A percentile compares a stretch with the other conserved stretches of the same genome.
Evolutionary conservation across 345 rosid species (phyloP).

Genomic region (Abelmoschus esculentus): DNA sequence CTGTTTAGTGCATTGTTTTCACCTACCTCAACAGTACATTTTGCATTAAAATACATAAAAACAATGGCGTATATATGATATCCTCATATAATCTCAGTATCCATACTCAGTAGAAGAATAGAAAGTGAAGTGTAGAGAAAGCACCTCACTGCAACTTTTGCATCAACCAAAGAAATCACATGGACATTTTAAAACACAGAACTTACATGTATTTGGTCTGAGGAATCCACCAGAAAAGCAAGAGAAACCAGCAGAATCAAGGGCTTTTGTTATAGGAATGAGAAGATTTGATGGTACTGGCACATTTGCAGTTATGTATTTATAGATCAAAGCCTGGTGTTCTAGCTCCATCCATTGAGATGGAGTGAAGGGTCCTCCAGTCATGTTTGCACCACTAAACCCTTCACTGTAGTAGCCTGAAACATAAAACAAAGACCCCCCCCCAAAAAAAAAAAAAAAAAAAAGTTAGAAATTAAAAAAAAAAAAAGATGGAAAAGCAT

Average conservation of each 20-base stretch:
- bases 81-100: too few species aligned
- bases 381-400: conserved; percentile 30
- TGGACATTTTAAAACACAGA: neutral
- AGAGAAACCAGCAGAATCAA: conserved; percentile 47
- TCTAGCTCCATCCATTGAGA: conserved; percentile 92
- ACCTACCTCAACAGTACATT: neutral
- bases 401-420: conserved; percentile 34
- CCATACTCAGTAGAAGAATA: too few species aligned
- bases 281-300: conserved; percentile 78
- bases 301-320: conserved; percentile 64
- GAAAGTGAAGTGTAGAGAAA: neutral
- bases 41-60: neutral
- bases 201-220: conserved; percentile 53
- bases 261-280: conserved; percentile 66
- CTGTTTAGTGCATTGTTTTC: too few species aligned
- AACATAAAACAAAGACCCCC: conserved; percentile 4
- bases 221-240: conserved; percentile 33
- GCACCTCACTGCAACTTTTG: conserved; percentile 2
- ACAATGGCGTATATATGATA: too few species aligned
- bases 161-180: neutral
- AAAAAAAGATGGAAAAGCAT: neutral
- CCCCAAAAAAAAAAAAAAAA: too few species aligned
- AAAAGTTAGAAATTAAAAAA: neutral
- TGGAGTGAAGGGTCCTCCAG: conserved; percentile 56
- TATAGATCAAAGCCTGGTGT: conserved; percentile 91